Evolutionary conservation across 2,329 filamentous ascomycete genomes (phyloP).

Genomic region (Penicillium brasilianum): DNA sequence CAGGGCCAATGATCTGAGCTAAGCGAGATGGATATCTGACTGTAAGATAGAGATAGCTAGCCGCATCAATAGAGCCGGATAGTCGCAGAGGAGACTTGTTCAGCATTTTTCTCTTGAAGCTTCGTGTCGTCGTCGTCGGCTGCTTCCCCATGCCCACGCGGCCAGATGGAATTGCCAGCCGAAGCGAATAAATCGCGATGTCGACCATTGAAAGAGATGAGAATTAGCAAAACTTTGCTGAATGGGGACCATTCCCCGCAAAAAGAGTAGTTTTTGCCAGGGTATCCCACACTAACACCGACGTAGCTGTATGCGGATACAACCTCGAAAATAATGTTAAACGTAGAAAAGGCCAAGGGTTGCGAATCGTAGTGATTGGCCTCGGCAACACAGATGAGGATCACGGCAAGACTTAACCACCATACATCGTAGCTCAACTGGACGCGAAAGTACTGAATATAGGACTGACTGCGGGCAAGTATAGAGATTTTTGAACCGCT

Average conservation of each 20-base stretch:
- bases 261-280: slow-evolving; percentile 60
- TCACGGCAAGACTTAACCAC: slow-evolving; percentile 66
- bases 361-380: slow-evolving; percentile 58
- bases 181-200: slow-evolving; percentile 62
- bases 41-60: not conserved
- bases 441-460: slow-evolving; percentile 62
- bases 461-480: slow-evolving; percentile 51
- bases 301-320: slow-evolving; percentile 63
- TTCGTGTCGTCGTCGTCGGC: not conserved
- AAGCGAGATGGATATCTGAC: not conserved
- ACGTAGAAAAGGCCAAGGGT: slow-evolving; percentile 61
- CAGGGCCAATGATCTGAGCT: not conserved
- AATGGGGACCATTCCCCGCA: slow-evolving; percentile 58
- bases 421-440: slow-evolving; percentile 71
- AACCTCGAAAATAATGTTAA: slow-evolving; percentile 60
- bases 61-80: not conserved
- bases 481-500: slow-evolving; percentile 12
- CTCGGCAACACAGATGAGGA: slow-evolving; percentile 66
- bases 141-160: not conserved
- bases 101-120: not conserved
- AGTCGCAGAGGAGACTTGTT: not conserved
- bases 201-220: slow-evolving; percentile 62
- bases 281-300: slow-evolving; percentile 63
- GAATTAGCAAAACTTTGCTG: slow-evolving; percentile 63
- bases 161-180: slow-evolving; percentile 48